Evolutionary conservation across 768 basidiomycete species (phyloP).

Genomic region (Suillus clintonianus): DNA sequence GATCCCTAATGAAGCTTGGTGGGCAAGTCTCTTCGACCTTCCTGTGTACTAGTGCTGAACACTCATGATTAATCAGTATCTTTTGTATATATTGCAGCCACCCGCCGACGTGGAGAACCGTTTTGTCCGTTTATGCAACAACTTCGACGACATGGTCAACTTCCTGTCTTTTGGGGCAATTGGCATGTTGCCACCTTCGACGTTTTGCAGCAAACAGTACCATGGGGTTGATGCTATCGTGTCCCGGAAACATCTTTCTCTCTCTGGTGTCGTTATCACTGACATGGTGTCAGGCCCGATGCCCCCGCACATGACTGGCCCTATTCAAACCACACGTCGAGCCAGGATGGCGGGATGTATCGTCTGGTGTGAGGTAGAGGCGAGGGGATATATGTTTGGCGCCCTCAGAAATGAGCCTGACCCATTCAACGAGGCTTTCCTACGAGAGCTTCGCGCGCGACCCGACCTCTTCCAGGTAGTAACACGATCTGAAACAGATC

Average conservation of each 20-base stretch:
- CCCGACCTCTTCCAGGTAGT: conserved; percentile 35
- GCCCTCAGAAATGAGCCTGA: conserved; percentile 30
- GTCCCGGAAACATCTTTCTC: conserved; percentile 21
- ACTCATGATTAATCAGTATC: conserved; percentile 1
- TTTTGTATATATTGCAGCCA: conserved; percentile 9
- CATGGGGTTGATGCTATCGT: neutral
- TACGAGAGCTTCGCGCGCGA: conserved; percentile 28
- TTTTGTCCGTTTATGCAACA: conserved; percentile 32
- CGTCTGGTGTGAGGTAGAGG: conserved; percentile 26
- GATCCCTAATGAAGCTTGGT: conserved; percentile 34
- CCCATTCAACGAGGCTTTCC: conserved; percentile 25
- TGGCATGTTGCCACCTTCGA: conserved; percentile 17
- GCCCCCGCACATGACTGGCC: neutral
- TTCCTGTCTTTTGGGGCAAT: conserved; percentile 28
- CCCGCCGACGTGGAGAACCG: conserved; percentile 28
- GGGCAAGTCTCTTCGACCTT: conserved; percentile 20
- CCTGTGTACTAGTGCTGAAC: neutral
- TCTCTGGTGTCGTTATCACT: conserved; percentile 20
- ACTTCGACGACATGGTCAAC: conserved; percentile 30
- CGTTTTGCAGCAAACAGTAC: conserved; percentile 14
- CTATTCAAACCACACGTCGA: conserved; percentile 7
- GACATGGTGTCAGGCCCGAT: conserved; percentile 17
- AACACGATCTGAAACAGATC: conserved; percentile 29
- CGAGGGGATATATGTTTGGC: conserved; percentile 31
- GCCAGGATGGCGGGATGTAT: conserved; percentile 15